phyloP scores from a whole-genome alignment of 768 basidiomycete species.

The Trametes cinnabarina region DNA sequence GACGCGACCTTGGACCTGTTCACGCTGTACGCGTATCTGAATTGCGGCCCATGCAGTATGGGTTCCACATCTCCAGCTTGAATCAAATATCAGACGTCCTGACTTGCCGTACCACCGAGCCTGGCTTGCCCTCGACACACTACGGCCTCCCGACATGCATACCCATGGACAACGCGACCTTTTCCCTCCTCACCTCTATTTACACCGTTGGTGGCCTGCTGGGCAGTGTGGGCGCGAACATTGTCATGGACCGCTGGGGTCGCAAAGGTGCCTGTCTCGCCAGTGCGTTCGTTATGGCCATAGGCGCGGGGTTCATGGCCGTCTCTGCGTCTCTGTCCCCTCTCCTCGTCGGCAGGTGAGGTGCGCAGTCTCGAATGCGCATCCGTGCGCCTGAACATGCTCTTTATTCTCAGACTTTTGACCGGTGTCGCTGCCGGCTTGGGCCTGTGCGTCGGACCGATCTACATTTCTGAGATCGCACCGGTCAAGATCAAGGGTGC shows the following conservation, averaged over 20 bases:
- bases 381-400: no score
- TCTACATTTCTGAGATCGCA: conserved; percentile 84
- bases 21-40: not conserved
- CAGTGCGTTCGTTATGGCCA: conserved; percentile 52
- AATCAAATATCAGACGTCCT: conserved; percentile 61
- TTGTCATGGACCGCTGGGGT: conserved; percentile 68
- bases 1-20: not conserved
- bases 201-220: conserved; percentile 87
- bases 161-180: conserved; percentile 70
- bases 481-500: conserved; percentile 73
- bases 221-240: conserved; percentile 68
- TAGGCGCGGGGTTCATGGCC: conserved; percentile 67
- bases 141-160: conserved; percentile 70
- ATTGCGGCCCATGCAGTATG: conserved; percentile 49
- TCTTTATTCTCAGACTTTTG: conserved; percentile 61
- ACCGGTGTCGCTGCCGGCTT: conserved; percentile 72
- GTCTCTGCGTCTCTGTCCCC: conserved; percentile 53
- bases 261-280: conserved; percentile 63
- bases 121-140: conserved; percentile 19
- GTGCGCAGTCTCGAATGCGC: no score
- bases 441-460: conserved; percentile 76
- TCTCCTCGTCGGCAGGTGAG: conserved; percentile 67
- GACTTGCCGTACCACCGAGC: conserved; percentile 52
- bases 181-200: conserved; percentile 79
- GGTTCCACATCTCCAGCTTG: conserved; percentile 89